Conservation (phyloP, 78 protist species). For the Dictyostelium purpureum region DNA sequence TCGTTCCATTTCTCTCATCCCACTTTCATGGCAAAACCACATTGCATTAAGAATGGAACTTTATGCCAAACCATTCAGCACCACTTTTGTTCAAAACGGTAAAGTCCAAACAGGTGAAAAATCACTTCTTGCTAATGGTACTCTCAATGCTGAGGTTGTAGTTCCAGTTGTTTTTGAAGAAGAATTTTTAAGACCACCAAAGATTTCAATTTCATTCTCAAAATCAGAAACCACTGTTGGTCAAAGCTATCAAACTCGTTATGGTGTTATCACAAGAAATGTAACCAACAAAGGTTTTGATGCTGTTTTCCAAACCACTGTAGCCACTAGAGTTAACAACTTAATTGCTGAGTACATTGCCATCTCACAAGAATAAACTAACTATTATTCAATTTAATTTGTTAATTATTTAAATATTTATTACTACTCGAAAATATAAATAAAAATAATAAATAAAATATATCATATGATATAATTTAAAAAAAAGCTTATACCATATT, state of each 20-base stretch:
- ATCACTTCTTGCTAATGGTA: background rate
- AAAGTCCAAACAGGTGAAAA: constrained; percentile 1
- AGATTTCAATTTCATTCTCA: background rate
- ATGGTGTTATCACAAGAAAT: background rate
- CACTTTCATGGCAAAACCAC: background rate
- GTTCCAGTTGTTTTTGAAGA: background rate
- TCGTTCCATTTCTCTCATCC: constrained; percentile 13
- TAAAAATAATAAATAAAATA: too few species aligned
- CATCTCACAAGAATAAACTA: background rate
- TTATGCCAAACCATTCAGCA: background rate
- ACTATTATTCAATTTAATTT: too few species aligned
- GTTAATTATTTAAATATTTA: too few species aligned
- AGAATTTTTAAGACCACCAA: background rate
- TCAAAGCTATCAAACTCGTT: background rate
- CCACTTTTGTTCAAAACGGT: constrained; percentile 1
- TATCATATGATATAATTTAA: too few species aligned
- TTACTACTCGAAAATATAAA: too few species aligned
- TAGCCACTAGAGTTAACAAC: background rate
- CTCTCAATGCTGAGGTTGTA: background rate
- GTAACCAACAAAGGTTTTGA: constrained; percentile 22
- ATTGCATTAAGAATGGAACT: constrained; percentile 26
- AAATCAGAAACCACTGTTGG: background rate
- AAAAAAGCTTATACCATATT: too few species aligned
- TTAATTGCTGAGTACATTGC: background rate
- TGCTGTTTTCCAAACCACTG: background rate